Percentiles rank a stretch among this genome's conserved stretches.
These are phyloP conservation scores for Tuber melanosporum DNA, from an alignment of 495 filamentous ascomycete species.

Conservation along the genomic window DNA sequence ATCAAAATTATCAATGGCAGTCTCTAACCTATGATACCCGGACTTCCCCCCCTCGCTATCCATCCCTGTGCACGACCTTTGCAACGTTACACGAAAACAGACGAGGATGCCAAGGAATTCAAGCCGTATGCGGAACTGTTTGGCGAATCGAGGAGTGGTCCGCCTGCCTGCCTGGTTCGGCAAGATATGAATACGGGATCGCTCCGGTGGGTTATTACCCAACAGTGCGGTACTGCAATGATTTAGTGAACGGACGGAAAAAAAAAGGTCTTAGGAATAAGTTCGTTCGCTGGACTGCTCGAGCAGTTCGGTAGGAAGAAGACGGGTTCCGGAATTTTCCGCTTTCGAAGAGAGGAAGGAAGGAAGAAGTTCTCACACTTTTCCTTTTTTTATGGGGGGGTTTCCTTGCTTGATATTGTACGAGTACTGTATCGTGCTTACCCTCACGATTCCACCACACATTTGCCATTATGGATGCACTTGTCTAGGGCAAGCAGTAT, in stretches of 20 bases:
- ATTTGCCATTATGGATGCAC: neutral
- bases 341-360: neutral
- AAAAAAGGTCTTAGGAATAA: neutral
- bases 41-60: neutral
- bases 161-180: conserved; percentile 22
- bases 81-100: conserved; percentile 34
- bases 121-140: conserved; percentile 27
- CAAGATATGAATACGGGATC: neutral
- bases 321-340: neutral
- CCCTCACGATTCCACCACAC: too few relatives aligned
- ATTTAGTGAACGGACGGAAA: neutral
- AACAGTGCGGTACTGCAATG: neutral
- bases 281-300: neutral
- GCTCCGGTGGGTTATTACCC: neutral
- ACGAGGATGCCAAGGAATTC: conserved; percentile 13
- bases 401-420: neutral
- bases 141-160: conserved; percentile 25
- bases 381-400: neutral
- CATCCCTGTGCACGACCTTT: neutral
- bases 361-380: neutral
- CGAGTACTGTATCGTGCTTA: too few relatives aligned
- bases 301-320: too few relatives aligned
- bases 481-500: too few relatives aligned
- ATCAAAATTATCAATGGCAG: too few relatives aligned
- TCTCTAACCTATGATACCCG: neutral